Evolutionary conservation across 73 alveolate genomes (phyloP).

Genomic region (Paramecium biaurelia): DNA sequence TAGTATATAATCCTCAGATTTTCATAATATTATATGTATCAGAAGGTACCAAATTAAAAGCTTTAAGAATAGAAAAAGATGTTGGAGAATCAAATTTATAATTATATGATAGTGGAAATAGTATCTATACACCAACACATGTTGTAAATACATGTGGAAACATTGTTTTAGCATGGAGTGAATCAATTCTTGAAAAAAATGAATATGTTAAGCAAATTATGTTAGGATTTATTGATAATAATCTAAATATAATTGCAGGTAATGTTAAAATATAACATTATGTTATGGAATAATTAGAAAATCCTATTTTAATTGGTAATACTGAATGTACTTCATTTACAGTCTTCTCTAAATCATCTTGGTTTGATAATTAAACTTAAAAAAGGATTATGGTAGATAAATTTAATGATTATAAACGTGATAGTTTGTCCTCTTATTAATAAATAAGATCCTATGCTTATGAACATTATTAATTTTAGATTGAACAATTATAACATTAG

Average conservation of each 20-base stretch:
- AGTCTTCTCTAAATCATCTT: neutral
- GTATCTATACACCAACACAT: neutral
- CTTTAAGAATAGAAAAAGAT: neutral
- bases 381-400: neutral
- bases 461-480: neutral
- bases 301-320: neutral
- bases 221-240: neutral
- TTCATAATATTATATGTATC: neutral
- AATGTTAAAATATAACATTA: neutral
- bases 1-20: neutral
- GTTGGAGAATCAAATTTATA: neutral
- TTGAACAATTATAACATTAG: neutral
- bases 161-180: neutral
- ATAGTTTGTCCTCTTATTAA: neutral
- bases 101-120: neutral
- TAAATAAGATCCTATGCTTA: neutral
- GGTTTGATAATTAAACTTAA: neutral
- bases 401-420: neutral
- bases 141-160: neutral
- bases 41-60: neutral
- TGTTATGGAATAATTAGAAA: neutral
- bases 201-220: neutral
- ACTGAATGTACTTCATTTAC: neutral
- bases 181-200: neutral
- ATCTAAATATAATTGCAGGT: neutral